phyloP scores from a whole-genome alignment of 1,139 yeast genomes.

The Candida tetrigidarum region DNA sequence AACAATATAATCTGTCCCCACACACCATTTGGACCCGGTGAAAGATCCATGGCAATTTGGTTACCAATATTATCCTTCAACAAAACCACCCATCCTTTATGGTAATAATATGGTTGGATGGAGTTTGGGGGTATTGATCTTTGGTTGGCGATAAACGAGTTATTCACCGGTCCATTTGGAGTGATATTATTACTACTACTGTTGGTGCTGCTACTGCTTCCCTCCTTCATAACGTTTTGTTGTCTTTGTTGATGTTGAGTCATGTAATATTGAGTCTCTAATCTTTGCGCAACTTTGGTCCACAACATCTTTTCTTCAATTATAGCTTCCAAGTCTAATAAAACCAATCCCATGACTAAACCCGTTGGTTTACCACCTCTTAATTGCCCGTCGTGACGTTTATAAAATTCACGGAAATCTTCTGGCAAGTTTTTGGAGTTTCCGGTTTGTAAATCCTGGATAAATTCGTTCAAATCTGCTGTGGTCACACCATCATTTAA shows the following conservation, averaged over 20 bases:
- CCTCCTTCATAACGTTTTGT: constrained; percentile 15
- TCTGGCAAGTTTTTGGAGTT: constrained; percentile 56
- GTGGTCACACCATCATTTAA: constrained; percentile 71
- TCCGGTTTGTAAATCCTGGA: constrained; percentile 66
- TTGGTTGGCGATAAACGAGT: constrained; percentile 51
- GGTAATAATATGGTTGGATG: constrained; percentile 57
- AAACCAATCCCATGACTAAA: constrained; percentile 68
- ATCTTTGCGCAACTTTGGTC: constrained; percentile 65
- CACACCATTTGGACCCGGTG: constrained; percentile 63
- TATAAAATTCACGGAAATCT: constrained; percentile 76
- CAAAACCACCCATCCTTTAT: constrained; percentile 64
- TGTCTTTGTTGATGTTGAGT: constrained; percentile 34
- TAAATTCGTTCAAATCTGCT: constrained; percentile 78
- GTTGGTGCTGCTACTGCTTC: constrained; percentile 10
- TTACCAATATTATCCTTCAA: constrained; percentile 63
- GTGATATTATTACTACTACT: too few relatives aligned
- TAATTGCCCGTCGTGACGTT: constrained; percentile 83
- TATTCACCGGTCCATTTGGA: constrained; percentile 20
- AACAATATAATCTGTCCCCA: constrained; percentile 67
- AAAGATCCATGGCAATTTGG: constrained; percentile 62
- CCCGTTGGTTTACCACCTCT: constrained; percentile 79
- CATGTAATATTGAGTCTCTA: constrained; percentile 46
- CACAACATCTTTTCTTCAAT: constrained; percentile 74
- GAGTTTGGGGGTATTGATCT: constrained; percentile 61
- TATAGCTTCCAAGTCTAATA: constrained; percentile 72